phyloP scores from a whole-genome alignment of 768 basidiomycete genomes.

The Asterophora lycoperdoides region DNA sequence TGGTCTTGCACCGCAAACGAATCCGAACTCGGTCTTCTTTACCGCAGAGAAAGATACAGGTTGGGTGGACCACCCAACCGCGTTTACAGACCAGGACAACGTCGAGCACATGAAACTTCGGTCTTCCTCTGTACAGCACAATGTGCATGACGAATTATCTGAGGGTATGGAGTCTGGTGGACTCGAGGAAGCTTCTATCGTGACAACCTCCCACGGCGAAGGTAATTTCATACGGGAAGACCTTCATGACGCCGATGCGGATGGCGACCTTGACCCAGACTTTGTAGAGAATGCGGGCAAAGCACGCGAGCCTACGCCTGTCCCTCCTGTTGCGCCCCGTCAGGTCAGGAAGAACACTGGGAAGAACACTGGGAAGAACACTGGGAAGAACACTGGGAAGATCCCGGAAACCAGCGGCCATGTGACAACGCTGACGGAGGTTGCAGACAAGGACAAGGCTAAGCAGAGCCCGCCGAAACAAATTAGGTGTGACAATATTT shows the following conservation, averaged over 20 bases:
- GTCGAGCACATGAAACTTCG: no score
- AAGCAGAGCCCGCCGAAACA: not conserved
- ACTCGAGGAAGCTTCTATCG: not conserved
- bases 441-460: not conserved
- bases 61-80: not conserved
- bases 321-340: not conserved
- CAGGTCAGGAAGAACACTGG: not conserved
- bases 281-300: conserved; percentile 18
- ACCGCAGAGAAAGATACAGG: conserved; percentile 20
- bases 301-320: not conserved
- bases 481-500: conserved; percentile 8
- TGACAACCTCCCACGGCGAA: not conserved
- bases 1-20: conserved; percentile 23
- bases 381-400: no score
- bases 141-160: conserved; percentile 20
- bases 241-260: conserved; percentile 30
- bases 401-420: not conserved
- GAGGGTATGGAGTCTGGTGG: conserved; percentile 9
- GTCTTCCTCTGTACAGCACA: no score
- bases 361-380: no score
- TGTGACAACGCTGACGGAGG: not conserved
- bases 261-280: conserved; percentile 34
- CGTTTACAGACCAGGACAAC: conserved; percentile 6
- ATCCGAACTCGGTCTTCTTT: conserved; percentile 29
- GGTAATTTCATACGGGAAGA: not conserved